A percentile compares a stretch with the other conserved stretches of the same genome.
phyloP scores from a whole-genome alignment of 805 yeast genomes.

The Candida wancherniae region DNA sequence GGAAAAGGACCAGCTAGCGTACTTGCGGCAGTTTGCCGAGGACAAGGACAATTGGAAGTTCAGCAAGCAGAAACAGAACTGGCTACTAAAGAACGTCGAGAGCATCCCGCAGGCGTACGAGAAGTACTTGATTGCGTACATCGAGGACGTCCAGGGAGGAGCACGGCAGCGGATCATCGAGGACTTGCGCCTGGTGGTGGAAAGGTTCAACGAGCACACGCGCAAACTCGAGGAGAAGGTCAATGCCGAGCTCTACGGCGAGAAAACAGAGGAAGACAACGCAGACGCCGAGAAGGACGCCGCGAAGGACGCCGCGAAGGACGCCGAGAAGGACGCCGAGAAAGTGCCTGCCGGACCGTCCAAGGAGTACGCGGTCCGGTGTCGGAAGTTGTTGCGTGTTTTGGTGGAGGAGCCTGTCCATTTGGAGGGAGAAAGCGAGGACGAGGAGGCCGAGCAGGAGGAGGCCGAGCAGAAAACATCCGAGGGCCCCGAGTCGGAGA shows the following conservation, averaged over 20 bases:
- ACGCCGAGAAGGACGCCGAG: slow-evolving; percentile 9
- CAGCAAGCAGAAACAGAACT: slow-evolving; percentile 81
- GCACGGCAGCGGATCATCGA: slow-evolving; percentile 53
- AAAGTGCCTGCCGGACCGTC: slow-evolving; percentile 19
- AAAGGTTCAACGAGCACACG: slow-evolving; percentile 53
- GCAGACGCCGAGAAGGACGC: slow-evolving; percentile 9
- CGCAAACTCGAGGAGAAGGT: slow-evolving; percentile 38
- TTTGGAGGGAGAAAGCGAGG: slow-evolving; percentile 26
- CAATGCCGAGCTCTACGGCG: slow-evolving; percentile 31
- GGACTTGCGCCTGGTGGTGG: slow-evolving; percentile 44
- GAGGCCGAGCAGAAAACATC: not conserved
- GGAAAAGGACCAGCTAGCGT: slow-evolving; percentile 68
- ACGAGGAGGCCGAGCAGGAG: slow-evolving; percentile 1
- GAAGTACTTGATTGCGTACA: slow-evolving; percentile 44
- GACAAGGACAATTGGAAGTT: slow-evolving; percentile 72
- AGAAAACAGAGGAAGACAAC: slow-evolving; percentile 18
- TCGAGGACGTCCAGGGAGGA: slow-evolving; percentile 66
- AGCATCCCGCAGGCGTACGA: slow-evolving; percentile 51
- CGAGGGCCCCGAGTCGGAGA: slow-evolving; percentile 5
- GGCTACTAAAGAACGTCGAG: slow-evolving; percentile 65
- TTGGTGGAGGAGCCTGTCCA: slow-evolving; percentile 33
- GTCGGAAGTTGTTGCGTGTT: slow-evolving; percentile 29
- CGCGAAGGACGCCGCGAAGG: slow-evolving; percentile 10
- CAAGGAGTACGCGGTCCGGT: slow-evolving; percentile 38
- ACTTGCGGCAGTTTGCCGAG: slow-evolving; percentile 52